Percentiles rank a stretch among this genome's conserved stretches.
Evolutionary conservation across 441 rosid genomes (phyloP).

Genomic region (Pelargonium myrrhifolium): DNA sequence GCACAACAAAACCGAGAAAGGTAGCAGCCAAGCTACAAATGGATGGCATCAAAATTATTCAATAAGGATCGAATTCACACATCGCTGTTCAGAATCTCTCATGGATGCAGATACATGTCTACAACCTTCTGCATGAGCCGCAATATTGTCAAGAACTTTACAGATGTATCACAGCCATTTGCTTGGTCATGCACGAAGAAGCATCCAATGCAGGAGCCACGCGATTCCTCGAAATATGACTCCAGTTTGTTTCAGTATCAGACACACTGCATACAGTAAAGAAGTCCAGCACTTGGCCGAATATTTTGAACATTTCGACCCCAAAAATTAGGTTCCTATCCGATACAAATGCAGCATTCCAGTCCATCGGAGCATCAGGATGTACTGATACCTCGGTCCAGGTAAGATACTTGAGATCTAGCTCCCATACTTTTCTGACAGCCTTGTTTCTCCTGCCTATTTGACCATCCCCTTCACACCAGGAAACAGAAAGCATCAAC

Average conservation of each 20-base stretch:
- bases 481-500: slow-evolving; percentile 86
- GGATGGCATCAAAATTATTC: slow-evolving; percentile 29
- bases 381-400: slow-evolving; percentile 82
- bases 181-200: slow-evolving; percentile 71
- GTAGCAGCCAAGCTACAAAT: slow-evolving; percentile 15
- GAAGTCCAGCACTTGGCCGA: slow-evolving; percentile 82
- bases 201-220: slow-evolving; percentile 69
- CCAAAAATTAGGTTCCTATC: slow-evolving; percentile 66
- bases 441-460: slow-evolving; percentile 97
- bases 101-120: slow-evolving; percentile 15
- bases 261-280: slow-evolving; percentile 55
- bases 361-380: slow-evolving; percentile 98
- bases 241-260: slow-evolving; percentile 47
- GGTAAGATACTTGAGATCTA: slow-evolving; percentile 71
- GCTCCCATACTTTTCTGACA: slow-evolving; percentile 89
- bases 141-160: slow-evolving; percentile 21
- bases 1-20: slow-evolving; percentile 14
- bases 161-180: slow-evolving; percentile 68
- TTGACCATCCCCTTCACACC: slow-evolving; percentile 97
- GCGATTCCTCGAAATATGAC: slow-evolving; percentile 66
- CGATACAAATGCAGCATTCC: slow-evolving; percentile 79
- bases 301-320: slow-evolving; percentile 94
- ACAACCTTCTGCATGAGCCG: slow-evolving; percentile 19
- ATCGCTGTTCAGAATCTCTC: slow-evolving; percentile 21
- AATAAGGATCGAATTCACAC: slow-evolving; percentile 16